Evolutionary conservation across 202 grass and related monocot species (phyloP), one percentile per base, ranked within the genome.

Genomic region (Sporobolus alterniflorus): DNA sequence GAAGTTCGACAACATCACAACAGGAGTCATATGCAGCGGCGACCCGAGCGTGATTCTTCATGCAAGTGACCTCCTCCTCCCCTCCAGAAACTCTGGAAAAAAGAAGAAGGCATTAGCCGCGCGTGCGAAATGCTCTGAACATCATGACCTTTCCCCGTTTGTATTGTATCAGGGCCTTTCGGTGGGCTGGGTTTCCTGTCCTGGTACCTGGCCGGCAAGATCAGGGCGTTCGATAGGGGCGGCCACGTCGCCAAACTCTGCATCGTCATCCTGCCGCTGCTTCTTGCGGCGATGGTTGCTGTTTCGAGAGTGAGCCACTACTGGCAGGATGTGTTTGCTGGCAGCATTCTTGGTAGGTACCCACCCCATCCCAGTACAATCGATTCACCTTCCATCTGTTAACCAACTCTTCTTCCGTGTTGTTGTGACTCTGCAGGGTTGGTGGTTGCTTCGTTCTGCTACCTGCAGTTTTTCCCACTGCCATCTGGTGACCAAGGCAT

Each of bases 281-380:
- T 94, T 28, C 21, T 55, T 6, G 92, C 86, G 12, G 70, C 71
- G 8, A 75, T 94, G 43, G 39, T 92, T 6, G 83, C 80, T 0
- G 39, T 89, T 71, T 92, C 92, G 12, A 67, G 92, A 28, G 92
- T 94, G 0, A 89, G 87, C 12, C 92, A 94, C 77, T 87, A 94
- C 14, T 94, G 92, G 89, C 89, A 94, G 69, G 92, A 94, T 9
- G 89, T 94, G 5, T 89, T 87, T 26, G 67, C 76, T 11, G 89
- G 92, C 34, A 81, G 89, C 9, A 77, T 92, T 32, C 55, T 94
- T 11, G 92, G 92, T 90, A 69, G 36, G 36, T 39, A 39, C 36
- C n/a, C n/a, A n/a, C n/a, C 36, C 36, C 36, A 39, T 6, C 36
- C 36, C 4, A 39, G 6, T 39, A 8, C 36, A 39, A 39, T 6